Evolutionary conservation across 2,329 filamentous ascomycete genomes (phyloP).

Genomic region (Xylariaceae sp.): DNA sequence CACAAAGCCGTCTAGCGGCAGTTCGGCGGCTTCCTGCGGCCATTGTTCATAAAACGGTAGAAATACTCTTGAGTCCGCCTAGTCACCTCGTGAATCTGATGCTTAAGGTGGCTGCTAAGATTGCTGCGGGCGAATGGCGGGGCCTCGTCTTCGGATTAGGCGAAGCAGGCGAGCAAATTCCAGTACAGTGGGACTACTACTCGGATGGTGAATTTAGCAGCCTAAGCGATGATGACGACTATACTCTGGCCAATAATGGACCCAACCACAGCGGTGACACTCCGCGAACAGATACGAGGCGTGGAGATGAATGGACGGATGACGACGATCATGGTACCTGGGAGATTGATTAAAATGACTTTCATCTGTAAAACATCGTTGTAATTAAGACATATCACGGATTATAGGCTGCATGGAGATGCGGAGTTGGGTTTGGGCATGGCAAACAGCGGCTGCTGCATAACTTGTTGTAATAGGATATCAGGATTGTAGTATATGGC

Average conservation of each 20-base stretch:
- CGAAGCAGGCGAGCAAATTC: slow-evolving; percentile 59
- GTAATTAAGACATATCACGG: slow-evolving; percentile 9
- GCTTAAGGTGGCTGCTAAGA: slow-evolving; percentile 79
- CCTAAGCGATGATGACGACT: slow-evolving; percentile 59
- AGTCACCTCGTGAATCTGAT: slow-evolving; percentile 79
- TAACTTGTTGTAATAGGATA: slow-evolving; percentile 7
- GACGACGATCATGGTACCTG: slow-evolving; percentile 37
- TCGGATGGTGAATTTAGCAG: slow-evolving; percentile 62
- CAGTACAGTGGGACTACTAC: slow-evolving; percentile 68
- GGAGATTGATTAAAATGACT: slow-evolving; percentile 42
- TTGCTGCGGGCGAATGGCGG: slow-evolving; percentile 69
- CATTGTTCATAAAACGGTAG: slow-evolving; percentile 77
- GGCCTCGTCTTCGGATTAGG: slow-evolving; percentile 62
- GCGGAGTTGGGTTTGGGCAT: slow-evolving; percentile 13
- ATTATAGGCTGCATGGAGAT: slow-evolving; percentile 11
- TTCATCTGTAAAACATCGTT: slow-evolving; percentile 8
- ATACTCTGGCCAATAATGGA: slow-evolving; percentile 29
- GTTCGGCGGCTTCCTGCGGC: slow-evolving; percentile 63
- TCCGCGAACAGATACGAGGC: slow-evolving; percentile 15
- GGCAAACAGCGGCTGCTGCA: neutral
- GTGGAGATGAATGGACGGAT: slow-evolving; percentile 13
- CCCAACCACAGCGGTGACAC: slow-evolving; percentile 29
- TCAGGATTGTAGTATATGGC: slow-evolving; percentile 17
- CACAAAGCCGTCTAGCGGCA: slow-evolving; percentile 49
- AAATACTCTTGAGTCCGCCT: slow-evolving; percentile 80